A percentile compares a stretch with the other conserved stretches of the same genome.
Conservation (phyloP, 371 early-diverging fungal species). For the Apophysomyces trapeziformis region DNA sequence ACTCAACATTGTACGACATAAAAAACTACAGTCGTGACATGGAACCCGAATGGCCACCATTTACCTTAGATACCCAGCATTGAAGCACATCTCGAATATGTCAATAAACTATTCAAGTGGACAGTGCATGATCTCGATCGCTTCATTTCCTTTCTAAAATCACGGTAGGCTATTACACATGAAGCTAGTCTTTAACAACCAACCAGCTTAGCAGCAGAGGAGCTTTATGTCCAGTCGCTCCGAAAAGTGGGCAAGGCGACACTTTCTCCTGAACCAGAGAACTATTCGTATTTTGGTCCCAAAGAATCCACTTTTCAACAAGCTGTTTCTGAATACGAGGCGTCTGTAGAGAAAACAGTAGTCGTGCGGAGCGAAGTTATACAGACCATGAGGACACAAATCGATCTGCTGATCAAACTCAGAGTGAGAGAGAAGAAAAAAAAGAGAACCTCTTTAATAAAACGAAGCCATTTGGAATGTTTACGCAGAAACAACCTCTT, state of each 20-base stretch:
- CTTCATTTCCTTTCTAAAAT: conserved; percentile 18
- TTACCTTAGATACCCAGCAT: conserved; percentile 16
- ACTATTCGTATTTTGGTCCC: not conserved
- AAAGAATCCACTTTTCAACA: conserved; percentile 14
- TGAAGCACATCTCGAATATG: conserved; percentile 20
- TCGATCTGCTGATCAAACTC: conserved; percentile 17
- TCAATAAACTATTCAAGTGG: conserved; percentile 24
- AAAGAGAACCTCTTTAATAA: not conserved
- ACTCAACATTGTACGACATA: conserved; percentile 2
- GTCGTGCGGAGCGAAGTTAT: conserved; percentile 15
- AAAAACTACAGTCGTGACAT: not conserved
- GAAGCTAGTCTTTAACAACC: not conserved
- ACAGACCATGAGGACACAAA: conserved; percentile 17
- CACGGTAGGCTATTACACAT: conserved; percentile 10
- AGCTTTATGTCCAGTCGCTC: conserved; percentile 17
- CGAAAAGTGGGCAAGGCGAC: conserved; percentile 9
- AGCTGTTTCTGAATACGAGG: conserved; percentile 12
- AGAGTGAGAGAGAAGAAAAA: conserved; percentile 6
- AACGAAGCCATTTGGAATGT: not conserved
- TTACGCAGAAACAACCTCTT: too few relatives aligned
- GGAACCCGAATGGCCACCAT: not conserved
- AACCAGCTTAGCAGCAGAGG: conserved; percentile 19
- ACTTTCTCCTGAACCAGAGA: conserved; percentile 12
- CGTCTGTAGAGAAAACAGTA: conserved; percentile 9
- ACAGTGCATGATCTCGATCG: conserved; percentile 20